A percentile compares a stretch with the other conserved stretches of the same genome.
These are phyloP conservation scores for Pelargonium australe DNA, from an alignment of 441 rosid genomes.

Conservation along the genomic window DNA sequence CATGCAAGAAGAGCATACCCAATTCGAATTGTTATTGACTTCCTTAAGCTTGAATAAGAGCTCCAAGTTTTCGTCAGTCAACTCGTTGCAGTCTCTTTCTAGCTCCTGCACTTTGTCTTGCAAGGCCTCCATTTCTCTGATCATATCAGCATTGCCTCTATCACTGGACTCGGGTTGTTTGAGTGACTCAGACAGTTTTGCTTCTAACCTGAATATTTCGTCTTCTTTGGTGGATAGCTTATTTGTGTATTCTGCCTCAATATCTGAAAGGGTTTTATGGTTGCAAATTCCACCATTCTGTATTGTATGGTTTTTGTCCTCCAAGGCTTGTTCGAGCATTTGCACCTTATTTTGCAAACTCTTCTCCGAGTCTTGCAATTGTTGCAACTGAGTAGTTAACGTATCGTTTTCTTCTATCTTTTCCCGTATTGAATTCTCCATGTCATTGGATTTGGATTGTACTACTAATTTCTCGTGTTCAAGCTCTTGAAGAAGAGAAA, in stretches of 20 bases:
- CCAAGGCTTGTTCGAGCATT: constrained; percentile 32
- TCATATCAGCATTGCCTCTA: constrained; percentile 17
- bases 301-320: constrained; percentile 16
- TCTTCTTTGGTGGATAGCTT: constrained; percentile 27
- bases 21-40: constrained; percentile 19
- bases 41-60: constrained; percentile 44
- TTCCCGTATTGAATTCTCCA: constrained; percentile 25
- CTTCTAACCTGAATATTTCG: constrained; percentile 27
- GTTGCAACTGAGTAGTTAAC: constrained; percentile 27
- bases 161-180: constrained; percentile 13
- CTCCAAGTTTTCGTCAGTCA: constrained; percentile 57
- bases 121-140: constrained; percentile 32
- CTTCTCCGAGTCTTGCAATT: constrained; percentile 37
- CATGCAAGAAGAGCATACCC: too few relatives aligned
- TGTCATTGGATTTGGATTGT: constrained; percentile 24
- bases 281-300: constrained; percentile 8
- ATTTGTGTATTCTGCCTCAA: constrained; percentile 23
- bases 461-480: constrained; percentile 27
- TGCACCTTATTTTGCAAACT: constrained; percentile 32
- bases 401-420: constrained; percentile 28
- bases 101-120: constrained; percentile 46
- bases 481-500: constrained; percentile 52
- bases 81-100: constrained; percentile 55
- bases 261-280: constrained; percentile 10
- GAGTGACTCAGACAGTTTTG: constrained; percentile 22